Percentiles rank a stretch among this genome's conserved stretches.
These are phyloP conservation scores for Phytophthora melonis DNA, from an alignment of 352 stramenopile species.

Conservation along the genomic window DNA sequence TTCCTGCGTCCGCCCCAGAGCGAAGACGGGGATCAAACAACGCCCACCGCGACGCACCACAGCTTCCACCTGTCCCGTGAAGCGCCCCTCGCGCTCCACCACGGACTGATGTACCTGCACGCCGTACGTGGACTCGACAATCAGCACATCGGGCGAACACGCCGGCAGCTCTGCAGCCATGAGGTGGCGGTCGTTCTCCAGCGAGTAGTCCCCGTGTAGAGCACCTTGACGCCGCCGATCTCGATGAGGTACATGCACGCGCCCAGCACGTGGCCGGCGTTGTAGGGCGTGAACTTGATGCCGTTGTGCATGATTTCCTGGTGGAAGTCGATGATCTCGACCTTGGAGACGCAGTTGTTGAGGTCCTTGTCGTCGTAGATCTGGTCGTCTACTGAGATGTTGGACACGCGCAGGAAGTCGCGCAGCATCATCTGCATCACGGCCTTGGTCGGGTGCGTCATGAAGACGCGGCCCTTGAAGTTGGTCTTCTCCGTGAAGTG, in stretches of 20 bases:
- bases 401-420: conserved; percentile 97
- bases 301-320: conserved; percentile 97
- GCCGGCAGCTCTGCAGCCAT: conserved; percentile 92
- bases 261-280: conserved; percentile 99
- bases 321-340: conserved; percentile 99
- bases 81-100: conserved; percentile 96
- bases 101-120: conserved; percentile 97
- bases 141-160: conserved; percentile 97
- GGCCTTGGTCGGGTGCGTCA: conserved; percentile 99
- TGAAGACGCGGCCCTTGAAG: conserved; percentile 98
- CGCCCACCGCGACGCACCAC: conserved; percentile 96
- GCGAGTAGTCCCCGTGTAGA: conserved; percentile 99
- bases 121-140: conserved; percentile 99
- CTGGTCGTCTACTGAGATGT: conserved; percentile 94
- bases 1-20: conserved; percentile 98
- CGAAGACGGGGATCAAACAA: conserved; percentile 99
- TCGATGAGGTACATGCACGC: conserved; percentile 99
- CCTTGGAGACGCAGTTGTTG: conserved; percentile 96
- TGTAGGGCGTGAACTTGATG: conserved; percentile 99
- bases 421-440: conserved; percentile 98
- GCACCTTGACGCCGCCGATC: conserved; percentile 96
- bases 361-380: conserved; percentile 96
- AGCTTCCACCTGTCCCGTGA: conserved; percentile 96
- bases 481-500: conserved; percentile 99
- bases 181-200: conserved; percentile 98